Percentiles rank a stretch among this genome's conserved stretches.
phyloP scores from a whole-genome alignment of 2,329 filamentous ascomycete species.

The Aureobasidium sp. region DNA sequence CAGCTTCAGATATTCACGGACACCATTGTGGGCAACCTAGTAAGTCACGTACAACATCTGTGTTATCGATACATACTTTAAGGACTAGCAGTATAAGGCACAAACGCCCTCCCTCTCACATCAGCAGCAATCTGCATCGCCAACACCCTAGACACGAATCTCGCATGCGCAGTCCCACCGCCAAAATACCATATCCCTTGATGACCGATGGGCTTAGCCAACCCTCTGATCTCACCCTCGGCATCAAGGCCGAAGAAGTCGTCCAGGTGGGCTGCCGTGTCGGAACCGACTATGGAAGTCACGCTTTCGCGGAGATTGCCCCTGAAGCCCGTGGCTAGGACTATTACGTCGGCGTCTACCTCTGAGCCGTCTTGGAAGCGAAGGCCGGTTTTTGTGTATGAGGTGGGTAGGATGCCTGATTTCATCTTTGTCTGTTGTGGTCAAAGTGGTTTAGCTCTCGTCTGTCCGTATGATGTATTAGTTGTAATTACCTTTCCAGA shows the following conservation, averaged over 20 bases:
- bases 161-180: constrained; percentile 32
- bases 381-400: constrained; percentile 33
- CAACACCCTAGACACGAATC: constrained; percentile 41
- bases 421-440: neutral
- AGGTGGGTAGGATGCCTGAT: constrained; percentile 1
- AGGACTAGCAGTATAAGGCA: neutral
- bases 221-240: constrained; percentile 40
- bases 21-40: too few species aligned
- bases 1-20: too few species aligned
- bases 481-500: constrained; percentile 24
- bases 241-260: constrained; percentile 39
- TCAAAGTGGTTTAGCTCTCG: neutral
- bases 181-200: constrained; percentile 38
- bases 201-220: constrained; percentile 31
- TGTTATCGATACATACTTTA: neutral
- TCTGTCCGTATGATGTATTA: constrained; percentile 19
- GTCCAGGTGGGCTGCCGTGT: constrained; percentile 32
- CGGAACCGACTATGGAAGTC: constrained; percentile 31
- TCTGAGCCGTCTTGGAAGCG: constrained; percentile 35
- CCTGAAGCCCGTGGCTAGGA: constrained; percentile 40
- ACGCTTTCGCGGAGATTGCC: constrained; percentile 34
- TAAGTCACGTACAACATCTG: too few species aligned
- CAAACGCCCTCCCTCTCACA: constrained; percentile 18
- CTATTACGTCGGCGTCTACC: constrained; percentile 37
- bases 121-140: constrained; percentile 38